Evolutionary conservation across 163 green algal species (phyloP).

Genomic region (Chloromonas sp.): DNA sequence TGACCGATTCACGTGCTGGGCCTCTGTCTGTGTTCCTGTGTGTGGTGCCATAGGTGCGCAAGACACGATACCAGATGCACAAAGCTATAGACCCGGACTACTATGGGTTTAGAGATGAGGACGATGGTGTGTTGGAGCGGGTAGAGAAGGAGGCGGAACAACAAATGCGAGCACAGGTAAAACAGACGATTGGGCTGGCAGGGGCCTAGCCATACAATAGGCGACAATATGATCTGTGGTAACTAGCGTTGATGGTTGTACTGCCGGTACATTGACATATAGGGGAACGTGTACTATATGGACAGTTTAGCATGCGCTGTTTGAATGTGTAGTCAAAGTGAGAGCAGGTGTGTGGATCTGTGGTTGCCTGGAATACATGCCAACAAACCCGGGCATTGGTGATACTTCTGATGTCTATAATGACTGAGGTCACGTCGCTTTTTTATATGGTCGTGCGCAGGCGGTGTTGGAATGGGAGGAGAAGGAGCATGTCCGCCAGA

Average conservation of each 20-base stretch:
- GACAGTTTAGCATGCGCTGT: too few relatives aligned
- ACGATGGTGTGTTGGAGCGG: conserved; percentile 85
- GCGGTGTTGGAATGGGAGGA: conserved; percentile 62
- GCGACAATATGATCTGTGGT: too few relatives aligned
- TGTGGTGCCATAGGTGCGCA: conserved; percentile 41
- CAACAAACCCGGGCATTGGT: neutral
- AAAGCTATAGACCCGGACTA: conserved; percentile 91
- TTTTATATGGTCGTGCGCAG: conserved; percentile 19
- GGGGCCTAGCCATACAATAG: too few relatives aligned
- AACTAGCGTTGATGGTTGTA: too few relatives aligned
- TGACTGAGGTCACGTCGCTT: too few relatives aligned
- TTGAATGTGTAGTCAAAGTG: too few relatives aligned
- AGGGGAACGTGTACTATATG: too few relatives aligned
- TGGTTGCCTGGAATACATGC: neutral
- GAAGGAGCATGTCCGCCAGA: conserved; percentile 55
- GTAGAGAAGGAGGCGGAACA: conserved; percentile 80
- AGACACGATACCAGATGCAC: conserved; percentile 82
- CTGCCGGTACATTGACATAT: too few relatives aligned
- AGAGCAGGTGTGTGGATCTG: neutral
- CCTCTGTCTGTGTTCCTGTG: too few relatives aligned
- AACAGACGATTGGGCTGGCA: neutral
- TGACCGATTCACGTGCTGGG: too few relatives aligned
- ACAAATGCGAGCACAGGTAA: conserved; percentile 47
- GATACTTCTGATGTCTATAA: too few relatives aligned
- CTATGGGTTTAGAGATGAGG: conserved; percentile 95